Conservation (phyloP, 768 basidiomycete species). For the Termitomyces sp. region DNA sequence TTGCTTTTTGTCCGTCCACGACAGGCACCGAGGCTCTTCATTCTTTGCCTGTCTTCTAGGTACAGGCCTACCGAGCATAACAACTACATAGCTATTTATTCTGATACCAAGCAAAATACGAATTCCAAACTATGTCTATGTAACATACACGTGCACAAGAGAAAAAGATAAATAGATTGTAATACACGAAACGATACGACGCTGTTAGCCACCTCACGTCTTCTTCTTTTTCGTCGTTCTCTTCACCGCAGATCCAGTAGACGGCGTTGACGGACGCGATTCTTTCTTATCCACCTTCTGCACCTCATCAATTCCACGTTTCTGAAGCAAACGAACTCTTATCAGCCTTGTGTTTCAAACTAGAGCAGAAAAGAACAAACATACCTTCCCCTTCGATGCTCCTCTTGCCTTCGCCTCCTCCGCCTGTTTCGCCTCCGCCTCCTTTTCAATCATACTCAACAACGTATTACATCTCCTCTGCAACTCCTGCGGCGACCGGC, state of each 20-base stretch:
- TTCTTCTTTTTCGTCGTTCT: constrained; percentile 69
- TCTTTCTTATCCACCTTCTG: constrained; percentile 46
- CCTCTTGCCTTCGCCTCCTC: constrained; percentile 67
- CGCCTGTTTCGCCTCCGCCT: constrained; percentile 65
- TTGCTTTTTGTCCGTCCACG: no score
- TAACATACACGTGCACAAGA: not conserved
- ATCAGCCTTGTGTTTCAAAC: not conserved
- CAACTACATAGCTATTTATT: no score
- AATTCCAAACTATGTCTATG: not conserved
- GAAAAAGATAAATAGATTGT: not conserved
- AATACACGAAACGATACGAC: not conserved
- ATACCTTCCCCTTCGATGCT: constrained; percentile 59
- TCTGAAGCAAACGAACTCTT: constrained; percentile 34
- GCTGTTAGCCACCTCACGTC: constrained; percentile 29
- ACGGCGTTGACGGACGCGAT: constrained; percentile 62
- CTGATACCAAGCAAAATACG: not conserved
- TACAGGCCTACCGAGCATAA: no score
- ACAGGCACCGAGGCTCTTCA: no score
- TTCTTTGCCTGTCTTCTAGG: no score
- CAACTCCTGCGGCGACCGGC: constrained; percentile 85
- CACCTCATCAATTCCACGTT: constrained; percentile 71
- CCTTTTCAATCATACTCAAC: constrained; percentile 89
- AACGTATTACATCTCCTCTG: constrained; percentile 86
- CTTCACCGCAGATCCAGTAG: constrained; percentile 47
- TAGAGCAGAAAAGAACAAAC: constrained; percentile 15